These are phyloP conservation scores for Lichtheimia ramosa DNA, from an alignment of 371 early-diverging fungal genomes.

Conservation along the genomic window DNA sequence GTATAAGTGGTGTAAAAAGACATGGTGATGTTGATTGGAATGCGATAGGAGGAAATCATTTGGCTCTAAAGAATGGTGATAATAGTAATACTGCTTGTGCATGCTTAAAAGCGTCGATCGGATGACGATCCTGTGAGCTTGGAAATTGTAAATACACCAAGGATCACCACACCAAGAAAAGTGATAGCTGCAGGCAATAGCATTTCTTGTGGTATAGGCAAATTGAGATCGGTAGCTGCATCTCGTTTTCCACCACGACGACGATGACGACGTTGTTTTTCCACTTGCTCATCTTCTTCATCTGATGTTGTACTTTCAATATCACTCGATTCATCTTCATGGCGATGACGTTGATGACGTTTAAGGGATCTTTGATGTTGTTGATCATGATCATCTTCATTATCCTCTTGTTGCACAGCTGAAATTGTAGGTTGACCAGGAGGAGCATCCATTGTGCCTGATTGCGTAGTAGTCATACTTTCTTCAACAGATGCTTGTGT, in stretches of 20 bases:
- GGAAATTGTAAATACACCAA: slow-evolving; percentile 56
- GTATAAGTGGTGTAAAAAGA: background rate
- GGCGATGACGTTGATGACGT: background rate
- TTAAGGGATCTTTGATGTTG: background rate
- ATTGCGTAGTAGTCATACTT: background rate
- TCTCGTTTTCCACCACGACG: slow-evolving; percentile 9
- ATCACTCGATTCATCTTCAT: background rate
- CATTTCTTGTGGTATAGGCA: slow-evolving; percentile 55
- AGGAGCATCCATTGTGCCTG: slow-evolving; percentile 4
- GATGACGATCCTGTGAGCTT: slow-evolving; percentile 17
- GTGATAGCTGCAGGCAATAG: slow-evolving; percentile 65
- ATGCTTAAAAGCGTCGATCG: slow-evolving; percentile 14
- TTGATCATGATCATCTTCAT: background rate
- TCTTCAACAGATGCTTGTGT: background rate
- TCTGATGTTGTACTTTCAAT: slow-evolving; percentile 1
- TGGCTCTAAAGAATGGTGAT: background rate
- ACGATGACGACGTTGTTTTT: slow-evolving; percentile 11
- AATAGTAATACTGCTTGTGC: too few species aligned
- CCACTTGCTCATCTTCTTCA: slow-evolving; percentile 1
- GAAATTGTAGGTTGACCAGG: slow-evolving; percentile 12
- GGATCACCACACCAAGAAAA: slow-evolving; percentile 58
- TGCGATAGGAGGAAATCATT: background rate
- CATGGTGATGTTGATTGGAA: background rate
- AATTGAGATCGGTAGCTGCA: slow-evolving; percentile 14
- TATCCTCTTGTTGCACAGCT: background rate